These are phyloP conservation scores for Omphalotus guepiniiformis DNA, from an alignment of 768 basidiomycete genomes.

Conservation along the genomic window DNA sequence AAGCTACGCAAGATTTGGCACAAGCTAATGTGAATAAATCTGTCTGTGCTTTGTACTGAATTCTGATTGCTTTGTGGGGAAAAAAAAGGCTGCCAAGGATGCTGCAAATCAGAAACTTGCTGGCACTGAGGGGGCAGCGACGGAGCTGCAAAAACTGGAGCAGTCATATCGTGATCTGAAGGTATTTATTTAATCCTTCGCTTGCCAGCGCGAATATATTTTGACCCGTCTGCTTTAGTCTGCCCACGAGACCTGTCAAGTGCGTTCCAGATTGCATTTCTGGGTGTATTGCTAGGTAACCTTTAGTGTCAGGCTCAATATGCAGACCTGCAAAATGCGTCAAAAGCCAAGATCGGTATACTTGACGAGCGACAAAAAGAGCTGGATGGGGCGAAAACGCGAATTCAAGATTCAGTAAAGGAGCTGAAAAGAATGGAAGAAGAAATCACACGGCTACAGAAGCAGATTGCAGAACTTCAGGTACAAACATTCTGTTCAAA, in stretches of 20 bases:
- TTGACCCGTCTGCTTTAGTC: not conserved
- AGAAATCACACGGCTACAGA: not conserved
- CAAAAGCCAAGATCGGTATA: not conserved
- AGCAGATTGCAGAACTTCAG: not conserved
- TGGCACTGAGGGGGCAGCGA: too few species aligned
- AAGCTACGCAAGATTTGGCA: too few species aligned
- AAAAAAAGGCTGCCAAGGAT: too few species aligned
- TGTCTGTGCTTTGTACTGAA: too few species aligned
- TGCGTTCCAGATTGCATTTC: not conserved
- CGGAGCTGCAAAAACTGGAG: not conserved
- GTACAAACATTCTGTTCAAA: not conserved
- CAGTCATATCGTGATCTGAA: not conserved
- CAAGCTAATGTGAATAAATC: too few species aligned
- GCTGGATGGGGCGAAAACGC: not conserved
- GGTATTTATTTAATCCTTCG: not conserved
- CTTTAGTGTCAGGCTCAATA: too few species aligned
- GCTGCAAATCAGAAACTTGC: too few species aligned
- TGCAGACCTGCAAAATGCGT: not conserved
- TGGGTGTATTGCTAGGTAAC: not conserved
- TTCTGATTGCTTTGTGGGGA: too few species aligned
- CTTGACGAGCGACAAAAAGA: not conserved
- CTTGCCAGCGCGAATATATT: not conserved
- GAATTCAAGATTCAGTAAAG: not conserved
- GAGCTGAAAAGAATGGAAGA: not conserved
- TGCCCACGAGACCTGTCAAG: not conserved